Base-by-base conservation (phyloP, 2,329 filamentous ascomycete species). In the Sclerotinia subarctica region DNA sequence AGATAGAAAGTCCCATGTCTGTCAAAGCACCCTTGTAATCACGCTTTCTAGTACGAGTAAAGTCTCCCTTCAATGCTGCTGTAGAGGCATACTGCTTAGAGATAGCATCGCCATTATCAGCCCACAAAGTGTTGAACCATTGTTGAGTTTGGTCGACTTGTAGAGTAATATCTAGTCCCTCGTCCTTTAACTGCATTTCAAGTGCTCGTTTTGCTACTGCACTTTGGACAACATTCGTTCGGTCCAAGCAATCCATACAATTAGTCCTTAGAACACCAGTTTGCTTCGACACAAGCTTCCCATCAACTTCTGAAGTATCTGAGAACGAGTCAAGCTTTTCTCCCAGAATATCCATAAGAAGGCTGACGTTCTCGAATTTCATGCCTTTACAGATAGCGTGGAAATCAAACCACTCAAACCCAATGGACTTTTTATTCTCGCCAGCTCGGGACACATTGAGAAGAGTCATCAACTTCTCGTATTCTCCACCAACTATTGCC, bases 71-170 rank as follows among this genome's bases (percentile, higher is more conserved):
- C 80, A 99, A 87, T 0, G 95, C 95, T 2, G 93, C 93, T 0
- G 95, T 98, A 13, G 93, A 96, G 1, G 95, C 93, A 78, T 99
- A 99, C 78, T 97, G 94, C 73, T 94, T 93, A 0, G 93, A 96
- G 67, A 98, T 93, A 0, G 94, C 93, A 78, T 99, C 95, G 19
- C 95, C 95, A 73, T 99, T 99, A 77, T 99, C 95, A 0, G 95
- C 95, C 94, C 95, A 99, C 0, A 98, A 82, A 0, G 88, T 93
- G 78, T 99, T 98, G 81, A 98, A 98, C 93, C 94, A 98, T 57
- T 88, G 85, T 6, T 92, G 96, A 67, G 89, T 87, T 68, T 92
- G 90, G 77, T 97, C 93, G 32, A 84, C 79, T 70, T 95, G 89
- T 0, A 90, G 83, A 72, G 89, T 87, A 79, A 96, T 90, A 67